phyloP scores from a whole-genome alignment of 495 filamentous ascomycete species.

The Annulohypoxylon bovei region DNA sequence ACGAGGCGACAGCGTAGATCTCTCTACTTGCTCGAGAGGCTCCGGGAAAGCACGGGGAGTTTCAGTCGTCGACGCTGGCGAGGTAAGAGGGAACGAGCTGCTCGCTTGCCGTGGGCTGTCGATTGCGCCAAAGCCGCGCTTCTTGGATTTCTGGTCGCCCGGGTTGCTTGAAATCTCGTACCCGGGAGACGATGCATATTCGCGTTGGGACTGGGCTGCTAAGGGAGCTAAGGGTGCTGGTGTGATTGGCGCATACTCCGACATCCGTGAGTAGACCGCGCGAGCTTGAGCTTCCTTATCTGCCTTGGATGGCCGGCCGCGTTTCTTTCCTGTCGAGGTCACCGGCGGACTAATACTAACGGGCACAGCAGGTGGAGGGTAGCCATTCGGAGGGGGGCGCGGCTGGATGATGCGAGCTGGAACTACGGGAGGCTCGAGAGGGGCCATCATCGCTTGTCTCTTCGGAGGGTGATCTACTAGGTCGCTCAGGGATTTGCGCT shows the following conservation, averaged over 20 bases:
- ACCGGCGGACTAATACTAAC: conserved; percentile 41
- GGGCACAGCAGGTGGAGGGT: conserved; percentile 39
- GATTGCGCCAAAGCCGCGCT: conserved; percentile 38
- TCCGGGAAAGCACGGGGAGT: conserved; percentile 46
- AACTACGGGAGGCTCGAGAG: conserved; percentile 42
- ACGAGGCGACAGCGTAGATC: conserved; percentile 42
- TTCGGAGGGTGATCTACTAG: conserved; percentile 54
- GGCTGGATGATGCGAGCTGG: conserved; percentile 47
- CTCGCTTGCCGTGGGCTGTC: conserved; percentile 44
- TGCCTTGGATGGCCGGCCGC: conserved; percentile 50
- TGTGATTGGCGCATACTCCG: conserved; percentile 50
- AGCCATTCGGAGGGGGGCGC: conserved; percentile 54
- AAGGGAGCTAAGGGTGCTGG: conserved; percentile 50
- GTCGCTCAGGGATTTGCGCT: conserved; percentile 58
- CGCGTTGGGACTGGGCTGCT: conserved; percentile 38
- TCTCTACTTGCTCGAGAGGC: conserved; percentile 44
- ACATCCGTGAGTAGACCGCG: conserved; percentile 46
- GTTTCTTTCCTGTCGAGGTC: conserved; percentile 45
- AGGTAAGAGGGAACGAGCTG: conserved; percentile 36
- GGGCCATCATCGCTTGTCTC: conserved; percentile 51
- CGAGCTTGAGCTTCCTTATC: conserved; percentile 50
- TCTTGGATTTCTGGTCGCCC: conserved; percentile 39
- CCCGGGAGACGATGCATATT: conserved; percentile 44
- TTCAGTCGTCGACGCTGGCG: conserved; percentile 43
- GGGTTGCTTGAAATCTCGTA: conserved; percentile 44